A percentile compares a stretch with the other conserved stretches of the same genome.
These are phyloP conservation scores for Eustoma russellianum DNA, from an alignment of 257 asterid genomes.

Conservation along the genomic window DNA sequence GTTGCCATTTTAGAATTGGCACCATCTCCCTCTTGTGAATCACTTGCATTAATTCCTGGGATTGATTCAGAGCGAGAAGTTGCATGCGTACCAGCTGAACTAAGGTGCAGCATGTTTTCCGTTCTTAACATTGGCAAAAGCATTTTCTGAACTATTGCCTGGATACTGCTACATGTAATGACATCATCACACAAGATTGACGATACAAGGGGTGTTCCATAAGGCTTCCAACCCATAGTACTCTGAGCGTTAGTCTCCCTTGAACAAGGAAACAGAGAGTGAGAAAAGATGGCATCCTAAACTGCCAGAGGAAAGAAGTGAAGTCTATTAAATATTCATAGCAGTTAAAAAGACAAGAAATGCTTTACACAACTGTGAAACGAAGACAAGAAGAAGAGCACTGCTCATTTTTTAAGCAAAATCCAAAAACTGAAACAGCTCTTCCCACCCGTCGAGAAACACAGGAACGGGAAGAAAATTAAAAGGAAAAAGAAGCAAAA, in stretches of 20 bases:
- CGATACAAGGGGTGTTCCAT: conserved; percentile 97
- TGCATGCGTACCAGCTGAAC: conserved; percentile 23
- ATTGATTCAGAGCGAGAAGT: conserved; percentile 21
- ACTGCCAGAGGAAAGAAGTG: conserved; percentile 3
- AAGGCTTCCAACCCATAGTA: conserved; percentile 80
- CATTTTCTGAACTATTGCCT: conserved; percentile 72
- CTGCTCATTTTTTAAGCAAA: not conserved
- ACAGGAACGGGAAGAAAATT: not conserved
- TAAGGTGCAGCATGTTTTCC: conserved; percentile 23
- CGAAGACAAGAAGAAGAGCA: no score
- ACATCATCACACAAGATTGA: conserved; percentile 81
- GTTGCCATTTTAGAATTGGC: conserved; percentile 35
- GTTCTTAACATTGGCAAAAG: conserved; percentile 75
- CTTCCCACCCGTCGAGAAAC: not conserved
- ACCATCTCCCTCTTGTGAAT: conserved; percentile 26
- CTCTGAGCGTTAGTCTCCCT: conserved; percentile 76
- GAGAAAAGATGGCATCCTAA: conserved; percentile 5
- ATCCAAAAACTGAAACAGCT: not conserved
- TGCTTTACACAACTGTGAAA: no score
- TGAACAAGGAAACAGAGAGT: conserved; percentile 13
- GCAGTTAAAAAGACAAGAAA: no score
- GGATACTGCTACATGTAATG: conserved; percentile 72
- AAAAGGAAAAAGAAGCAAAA: not conserved
- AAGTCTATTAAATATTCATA: no score
- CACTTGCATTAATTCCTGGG: conserved; percentile 27